phyloP scores from a whole-genome alignment of 306 rosid species.

The Morella rubra region DNA sequence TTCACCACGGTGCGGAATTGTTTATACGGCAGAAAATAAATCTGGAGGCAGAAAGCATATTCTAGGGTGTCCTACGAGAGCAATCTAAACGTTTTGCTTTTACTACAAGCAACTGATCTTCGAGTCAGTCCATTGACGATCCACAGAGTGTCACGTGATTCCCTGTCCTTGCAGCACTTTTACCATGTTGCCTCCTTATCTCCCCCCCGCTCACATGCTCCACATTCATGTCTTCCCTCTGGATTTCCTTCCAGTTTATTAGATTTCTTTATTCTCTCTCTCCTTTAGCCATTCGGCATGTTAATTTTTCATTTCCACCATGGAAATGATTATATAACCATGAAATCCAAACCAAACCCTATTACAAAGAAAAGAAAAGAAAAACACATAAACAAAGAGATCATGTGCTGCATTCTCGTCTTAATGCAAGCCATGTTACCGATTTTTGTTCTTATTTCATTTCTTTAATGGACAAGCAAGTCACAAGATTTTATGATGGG shows the following conservation, averaged over 20 bases:
- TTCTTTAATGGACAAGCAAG: background rate
- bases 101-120: constrained; percentile 7
- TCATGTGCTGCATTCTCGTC: constrained; percentile 23
- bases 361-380: background rate
- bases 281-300: too few relatives aligned
- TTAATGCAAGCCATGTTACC: constrained; percentile 16
- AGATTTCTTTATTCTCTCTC: background rate
- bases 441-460: background rate
- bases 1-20: too few relatives aligned
- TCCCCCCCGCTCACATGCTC: constrained; percentile 38
- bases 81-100: constrained; percentile 28
- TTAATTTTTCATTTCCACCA: too few relatives aligned
- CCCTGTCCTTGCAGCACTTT: background rate
- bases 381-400: background rate
- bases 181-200: background rate
- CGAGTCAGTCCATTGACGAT: constrained; percentile 35
- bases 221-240: constrained; percentile 6
- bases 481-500: background rate
- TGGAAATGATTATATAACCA: background rate
- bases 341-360: background rate
- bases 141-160: constrained; percentile 48
- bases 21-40: too few relatives aligned
- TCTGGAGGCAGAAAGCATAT: too few relatives aligned
- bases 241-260: background rate
- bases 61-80: background rate